A percentile compares a stretch with the other conserved stretches of the same genome.
These are phyloP conservation scores for Aspergillus heteromorphus DNA, from an alignment of 495 filamentous ascomycete species.

Conservation along the genomic window DNA sequence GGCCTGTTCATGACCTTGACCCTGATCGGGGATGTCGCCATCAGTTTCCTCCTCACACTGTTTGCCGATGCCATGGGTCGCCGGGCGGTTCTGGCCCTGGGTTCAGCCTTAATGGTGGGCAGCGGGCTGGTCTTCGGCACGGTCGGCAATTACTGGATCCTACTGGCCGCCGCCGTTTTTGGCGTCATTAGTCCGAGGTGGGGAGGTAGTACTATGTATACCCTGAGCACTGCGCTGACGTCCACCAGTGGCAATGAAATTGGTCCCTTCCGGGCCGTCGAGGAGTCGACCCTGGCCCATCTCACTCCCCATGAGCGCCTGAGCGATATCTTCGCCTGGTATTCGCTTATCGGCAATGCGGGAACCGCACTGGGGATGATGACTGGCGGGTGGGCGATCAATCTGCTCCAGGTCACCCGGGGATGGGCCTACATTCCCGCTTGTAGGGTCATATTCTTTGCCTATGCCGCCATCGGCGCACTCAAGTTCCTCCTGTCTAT, in stretches of 20 bases:
- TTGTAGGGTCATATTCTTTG: slow-evolving; percentile 65
- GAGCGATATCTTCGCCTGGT: slow-evolving; percentile 79
- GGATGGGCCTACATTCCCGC: slow-evolving; percentile 53
- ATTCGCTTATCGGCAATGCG: slow-evolving; percentile 60
- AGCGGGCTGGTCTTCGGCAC: slow-evolving; percentile 66
- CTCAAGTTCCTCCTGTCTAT: slow-evolving; percentile 61
- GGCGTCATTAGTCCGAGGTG: slow-evolving; percentile 76
- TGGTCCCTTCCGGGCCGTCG: slow-evolving; percentile 78
- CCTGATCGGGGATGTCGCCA: slow-evolving; percentile 69
- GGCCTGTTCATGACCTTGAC: slow-evolving; percentile 89
- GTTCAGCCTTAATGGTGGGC: slow-evolving; percentile 61
- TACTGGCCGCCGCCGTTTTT: slow-evolving; percentile 67
- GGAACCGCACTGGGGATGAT: slow-evolving; percentile 63
- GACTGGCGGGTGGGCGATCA: slow-evolving; percentile 60
- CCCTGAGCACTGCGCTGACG: background rate
- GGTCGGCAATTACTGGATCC: slow-evolving; percentile 65
- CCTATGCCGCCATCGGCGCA: slow-evolving; percentile 61
- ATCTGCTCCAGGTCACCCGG: slow-evolving; percentile 39
- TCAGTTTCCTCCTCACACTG: slow-evolving; percentile 70
- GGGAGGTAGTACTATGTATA: background rate
- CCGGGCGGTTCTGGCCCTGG: slow-evolving; percentile 60
- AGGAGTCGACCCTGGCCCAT: slow-evolving; percentile 75
- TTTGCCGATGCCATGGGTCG: slow-evolving; percentile 71
- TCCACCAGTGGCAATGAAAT: slow-evolving; percentile 64
- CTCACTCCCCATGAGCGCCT: slow-evolving; percentile 55